These are phyloP conservation scores for Magnaporthiopsis incrustans DNA, from an alignment of 2,329 filamentous ascomycete species.

Conservation along the genomic window DNA sequence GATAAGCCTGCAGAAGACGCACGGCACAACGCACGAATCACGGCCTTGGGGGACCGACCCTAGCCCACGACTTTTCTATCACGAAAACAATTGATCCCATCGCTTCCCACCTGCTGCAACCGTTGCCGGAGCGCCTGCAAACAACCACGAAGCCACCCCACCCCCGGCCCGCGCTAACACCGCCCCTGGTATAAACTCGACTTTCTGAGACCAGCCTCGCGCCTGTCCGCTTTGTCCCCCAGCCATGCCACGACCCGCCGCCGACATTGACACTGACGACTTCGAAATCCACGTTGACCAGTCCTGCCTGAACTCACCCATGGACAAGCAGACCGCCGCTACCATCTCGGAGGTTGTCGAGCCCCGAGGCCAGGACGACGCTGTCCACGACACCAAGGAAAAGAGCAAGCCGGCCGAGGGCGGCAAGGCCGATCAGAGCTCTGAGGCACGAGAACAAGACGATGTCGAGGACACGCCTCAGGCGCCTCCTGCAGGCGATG, in stretches of 20 bases:
- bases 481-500: background rate
- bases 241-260: constrained; percentile 17
- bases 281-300: constrained; percentile 41
- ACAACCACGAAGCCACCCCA: background rate
- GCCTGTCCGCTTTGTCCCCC: background rate
- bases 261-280: constrained; percentile 25
- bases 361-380: constrained; percentile 11
- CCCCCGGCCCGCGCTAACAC: background rate
- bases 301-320: constrained; percentile 33
- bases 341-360: constrained; percentile 8
- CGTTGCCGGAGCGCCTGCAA: constrained; percentile 1
- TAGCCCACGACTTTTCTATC: background rate
- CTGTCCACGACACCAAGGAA: constrained; percentile 2
- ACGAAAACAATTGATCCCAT: background rate
- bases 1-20: background rate
- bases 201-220: background rate
- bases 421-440: background rate
- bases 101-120: background rate
- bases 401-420: background rate
- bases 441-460: constrained; percentile 3
- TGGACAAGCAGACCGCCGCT: constrained; percentile 26
- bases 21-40: constrained; percentile 1
- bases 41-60: background rate
- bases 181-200: background rate
- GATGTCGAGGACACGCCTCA: constrained; percentile 7